A percentile compares a stretch with the other conserved stretches of the same genome.
Conservation (phyloP, 176 grass and related monocot genomes). For the Tillandsia fasciculata region DNA sequence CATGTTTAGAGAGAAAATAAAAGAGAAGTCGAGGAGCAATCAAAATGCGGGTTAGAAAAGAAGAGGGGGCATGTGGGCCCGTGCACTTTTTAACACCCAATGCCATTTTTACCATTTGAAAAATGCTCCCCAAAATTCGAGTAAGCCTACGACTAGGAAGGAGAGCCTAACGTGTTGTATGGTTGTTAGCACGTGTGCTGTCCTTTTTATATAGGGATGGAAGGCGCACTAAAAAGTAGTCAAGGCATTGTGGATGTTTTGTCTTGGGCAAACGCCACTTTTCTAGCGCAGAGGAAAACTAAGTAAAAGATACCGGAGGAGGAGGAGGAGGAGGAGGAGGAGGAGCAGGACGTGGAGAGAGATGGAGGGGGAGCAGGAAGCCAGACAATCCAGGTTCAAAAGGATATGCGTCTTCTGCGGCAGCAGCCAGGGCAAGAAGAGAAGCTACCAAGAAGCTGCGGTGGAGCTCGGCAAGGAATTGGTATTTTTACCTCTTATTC, state of each 20-base stretch:
- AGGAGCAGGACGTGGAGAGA: too few relatives aligned
- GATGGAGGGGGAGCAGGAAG: conserved; percentile 13
- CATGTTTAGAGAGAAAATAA: too few relatives aligned
- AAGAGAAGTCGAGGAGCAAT: not conserved
- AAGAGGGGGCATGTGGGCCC: conserved; percentile 7
- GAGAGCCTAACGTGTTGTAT: not conserved
- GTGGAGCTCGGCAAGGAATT: conserved; percentile 95
- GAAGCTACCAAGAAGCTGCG: conserved; percentile 80
- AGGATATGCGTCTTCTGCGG: conserved; percentile 98
- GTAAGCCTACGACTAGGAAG: not conserved
- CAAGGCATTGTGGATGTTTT: conserved; percentile 13
- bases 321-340: not conserved
- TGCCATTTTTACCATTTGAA: not conserved
- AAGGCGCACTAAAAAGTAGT: conserved; percentile 14
- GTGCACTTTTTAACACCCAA: not conserved
- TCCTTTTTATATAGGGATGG: not conserved
- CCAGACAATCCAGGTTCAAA: conserved; percentile 78
- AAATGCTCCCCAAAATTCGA: not conserved
- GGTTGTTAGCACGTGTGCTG: conserved; percentile 1
- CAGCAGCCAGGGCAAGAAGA: conserved; percentile 92
- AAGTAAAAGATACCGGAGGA: not conserved
- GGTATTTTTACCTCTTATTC: conserved; percentile 21
- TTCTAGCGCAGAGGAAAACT: not conserved
- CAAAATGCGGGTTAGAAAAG: not conserved
- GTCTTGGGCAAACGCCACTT: conserved; percentile 9